phyloP scores from a whole-genome alignment of 1,284 basidiomycete species.

The Xerocomus nothofagi region DNA sequence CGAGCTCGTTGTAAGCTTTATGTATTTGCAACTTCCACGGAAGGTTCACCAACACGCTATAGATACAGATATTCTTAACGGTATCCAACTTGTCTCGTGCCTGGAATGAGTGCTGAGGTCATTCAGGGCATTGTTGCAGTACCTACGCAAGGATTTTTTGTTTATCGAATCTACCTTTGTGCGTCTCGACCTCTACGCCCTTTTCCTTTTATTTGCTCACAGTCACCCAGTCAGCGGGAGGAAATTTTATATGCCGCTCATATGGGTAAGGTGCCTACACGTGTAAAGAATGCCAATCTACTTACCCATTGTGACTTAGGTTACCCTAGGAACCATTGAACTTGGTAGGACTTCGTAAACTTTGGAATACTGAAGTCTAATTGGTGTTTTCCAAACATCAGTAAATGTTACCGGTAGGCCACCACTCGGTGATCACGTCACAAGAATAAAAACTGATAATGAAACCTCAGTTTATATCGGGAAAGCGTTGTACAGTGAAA shows the following conservation, averaged over 20 bases:
- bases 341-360: conserved; percentile 4
- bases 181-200: background rate
- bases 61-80: conserved; percentile 3
- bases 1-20: no score
- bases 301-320: background rate
- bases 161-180: conserved; percentile 19
- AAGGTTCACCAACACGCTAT: no score
- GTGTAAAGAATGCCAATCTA: fast-evolving
- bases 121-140: conserved; percentile 8
- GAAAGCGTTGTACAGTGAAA: conserved; percentile 3
- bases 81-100: background rate
- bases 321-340: background rate
- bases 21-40: no score
- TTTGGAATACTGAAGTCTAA: background rate
- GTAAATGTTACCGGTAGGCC: conserved; percentile 1
- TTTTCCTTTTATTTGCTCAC: background rate
- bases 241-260: conserved; percentile 1
- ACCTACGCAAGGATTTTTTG: conserved; percentile 16
- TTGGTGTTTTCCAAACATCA: background rate
- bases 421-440: background rate
- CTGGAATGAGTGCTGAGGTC: background rate
- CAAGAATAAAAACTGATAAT: background rate
- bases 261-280: conserved; percentile 11
- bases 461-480: conserved; percentile 4
- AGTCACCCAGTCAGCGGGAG: conserved; percentile 7